These are phyloP conservation scores for Viola pubescens DNA, from an alignment of 441 rosid genomes.

Conservation along the genomic window DNA sequence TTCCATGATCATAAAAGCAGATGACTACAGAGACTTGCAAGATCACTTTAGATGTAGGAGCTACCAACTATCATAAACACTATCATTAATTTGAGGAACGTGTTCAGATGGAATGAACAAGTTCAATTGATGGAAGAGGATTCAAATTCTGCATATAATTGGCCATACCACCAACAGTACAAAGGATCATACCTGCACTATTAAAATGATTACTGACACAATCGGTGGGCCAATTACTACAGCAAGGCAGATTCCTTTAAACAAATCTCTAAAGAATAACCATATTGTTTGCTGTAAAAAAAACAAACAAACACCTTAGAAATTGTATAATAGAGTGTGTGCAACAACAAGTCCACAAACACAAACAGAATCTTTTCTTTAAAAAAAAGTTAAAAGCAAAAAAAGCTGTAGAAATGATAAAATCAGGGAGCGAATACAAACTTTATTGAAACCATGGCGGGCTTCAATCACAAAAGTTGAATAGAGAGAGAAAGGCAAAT, in stretches of 20 bases:
- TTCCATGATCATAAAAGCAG: neutral
- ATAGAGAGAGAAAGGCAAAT: constrained; percentile 87
- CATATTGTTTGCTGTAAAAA: constrained; percentile 87
- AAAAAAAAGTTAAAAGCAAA: constrained; percentile 4
- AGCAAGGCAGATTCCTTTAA: constrained; percentile 72
- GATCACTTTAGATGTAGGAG: neutral
- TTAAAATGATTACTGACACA: constrained; percentile 69
- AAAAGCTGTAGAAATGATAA: constrained; percentile 11
- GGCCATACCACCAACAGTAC: constrained; percentile 3
- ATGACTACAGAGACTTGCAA: neutral
- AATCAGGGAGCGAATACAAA: constrained; percentile 25
- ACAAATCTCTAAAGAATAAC: constrained; percentile 82
- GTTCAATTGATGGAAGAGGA: constrained; percentile 4
- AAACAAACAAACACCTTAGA: constrained; percentile 8
- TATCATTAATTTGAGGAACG: neutral
- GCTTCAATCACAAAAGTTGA: constrained; percentile 94
- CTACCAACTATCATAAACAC: neutral
- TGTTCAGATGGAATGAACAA: neutral
- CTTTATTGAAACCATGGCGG: constrained; percentile 96
- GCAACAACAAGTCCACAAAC: constrained; percentile 1
- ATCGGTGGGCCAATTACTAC: constrained; percentile 79
- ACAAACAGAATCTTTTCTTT: constrained; percentile 4
- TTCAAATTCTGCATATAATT: too few species aligned
- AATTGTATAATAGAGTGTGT: neutral
- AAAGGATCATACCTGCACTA: constrained; percentile 60